Base-by-base conservation (phyloP, 2,329 filamentous ascomycete species). In the Aspergillus tamarii region DNA sequence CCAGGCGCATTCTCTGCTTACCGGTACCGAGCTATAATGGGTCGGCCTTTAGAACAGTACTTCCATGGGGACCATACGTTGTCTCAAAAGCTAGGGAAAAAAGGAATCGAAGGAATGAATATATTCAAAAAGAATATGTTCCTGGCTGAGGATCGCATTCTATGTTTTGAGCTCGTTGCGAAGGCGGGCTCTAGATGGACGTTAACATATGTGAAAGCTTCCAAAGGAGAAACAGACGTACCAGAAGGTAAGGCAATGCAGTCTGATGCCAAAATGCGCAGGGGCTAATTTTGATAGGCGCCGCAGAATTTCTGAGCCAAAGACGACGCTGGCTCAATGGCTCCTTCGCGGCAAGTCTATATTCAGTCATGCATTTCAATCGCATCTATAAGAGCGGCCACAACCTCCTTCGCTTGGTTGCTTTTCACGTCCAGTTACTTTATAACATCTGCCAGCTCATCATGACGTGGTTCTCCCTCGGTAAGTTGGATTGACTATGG, bases 121-220 rank as follows among this genome's bases (percentile, higher is more conserved):
- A 98, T 99, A 79, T 99, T 99, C 91, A 98, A 98, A 85, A 98
- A 98, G 89, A 99, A 99, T 88, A 98, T 99, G 95, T 99, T 98
- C 87, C 94, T 99, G 88, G 95, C 95, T 81, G 95, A 99, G 83
- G 95, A 99, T 89, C 93, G 95, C 88, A 99, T 99, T 84, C 88
- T 99, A 57, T 99, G 95, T 85, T 99, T 98, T 86, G 95, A 99
- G 80, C 84, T 99, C 77, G 95, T 99, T 69, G 95, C 95, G 76
- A 99, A 99, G 84, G 94, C 95, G 60, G 95, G 95, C 68, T 96
- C 94, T 71, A 99, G 98, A 81, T 99, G 95, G 95, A 95, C 99
- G 85, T 81, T 98, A 79, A 94, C 92, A 62, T 99, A 99, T 79
- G 96, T 99, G 85, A 99, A 99, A 84, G 91, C 95, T 46, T 96